Conservation (phyloP, 2,329 filamentous ascomycete genomes). For the Aaosphaeria pasadenensis region DNA sequence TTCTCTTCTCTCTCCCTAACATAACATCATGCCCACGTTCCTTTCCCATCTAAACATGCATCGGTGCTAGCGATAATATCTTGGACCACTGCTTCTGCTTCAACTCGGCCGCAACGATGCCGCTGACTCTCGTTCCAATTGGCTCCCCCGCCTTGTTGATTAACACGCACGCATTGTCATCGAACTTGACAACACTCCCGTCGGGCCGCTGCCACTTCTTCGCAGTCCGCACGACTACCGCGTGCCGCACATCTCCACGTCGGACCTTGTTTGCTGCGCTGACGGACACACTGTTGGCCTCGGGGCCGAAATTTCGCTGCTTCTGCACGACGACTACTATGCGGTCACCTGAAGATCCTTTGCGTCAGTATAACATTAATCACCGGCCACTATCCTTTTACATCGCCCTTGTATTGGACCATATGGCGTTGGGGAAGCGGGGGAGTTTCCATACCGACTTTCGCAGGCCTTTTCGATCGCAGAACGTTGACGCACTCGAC, state of each 20-base stretch:
- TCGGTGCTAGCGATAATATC: conserved; percentile 91
- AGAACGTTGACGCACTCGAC: conserved; percentile 95
- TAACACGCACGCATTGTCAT: conserved; percentile 96
- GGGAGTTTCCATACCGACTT: conserved; percentile 68
- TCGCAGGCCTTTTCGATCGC: conserved; percentile 82
- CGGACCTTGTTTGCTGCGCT: conserved; percentile 87
- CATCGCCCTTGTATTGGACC: background rate
- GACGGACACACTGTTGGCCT: conserved; percentile 69
- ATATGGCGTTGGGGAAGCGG: background rate
- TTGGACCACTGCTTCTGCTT: conserved; percentile 96
- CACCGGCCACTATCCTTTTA: no score
- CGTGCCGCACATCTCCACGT: conserved; percentile 93
- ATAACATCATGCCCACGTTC: conserved; percentile 2
- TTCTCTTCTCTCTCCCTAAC: background rate
- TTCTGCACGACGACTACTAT: conserved; percentile 98
- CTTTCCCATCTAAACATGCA: conserved; percentile 58
- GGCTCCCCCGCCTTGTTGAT: conserved; percentile 97
- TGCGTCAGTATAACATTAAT: background rate
- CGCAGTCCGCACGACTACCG: conserved; percentile 86
- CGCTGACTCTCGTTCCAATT: conserved; percentile 72
- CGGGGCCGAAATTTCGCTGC: conserved; percentile 73
- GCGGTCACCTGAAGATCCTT: conserved; percentile 68
- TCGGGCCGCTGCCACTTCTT: conserved; percentile 86
- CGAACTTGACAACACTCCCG: conserved; percentile 87
- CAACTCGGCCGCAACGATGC: conserved; percentile 86